Base-by-base conservation (phyloP, 345 rosid genomes). In the Ricinus communis region DNA sequence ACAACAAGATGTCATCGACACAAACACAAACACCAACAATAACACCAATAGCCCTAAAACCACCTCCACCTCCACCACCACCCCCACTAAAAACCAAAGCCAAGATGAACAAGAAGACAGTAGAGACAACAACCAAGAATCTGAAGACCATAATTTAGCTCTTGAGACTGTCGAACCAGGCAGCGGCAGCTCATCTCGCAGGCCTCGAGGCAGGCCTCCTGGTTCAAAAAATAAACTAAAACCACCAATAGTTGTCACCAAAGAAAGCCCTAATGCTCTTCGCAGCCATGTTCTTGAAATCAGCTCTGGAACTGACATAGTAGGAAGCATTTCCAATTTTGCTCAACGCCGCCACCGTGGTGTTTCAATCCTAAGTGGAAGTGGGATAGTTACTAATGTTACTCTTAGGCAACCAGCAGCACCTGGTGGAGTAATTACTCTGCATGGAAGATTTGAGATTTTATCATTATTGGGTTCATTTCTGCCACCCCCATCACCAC, bases 371-470 rank as follows among this genome's bases (percentile, higher is more conserved):
- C 75, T 93, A 19, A 87, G 93, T 28, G 98, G 97, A 1, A 90
- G 87, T 31, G 98, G 98, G 31, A 66, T 87, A 50, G 98, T 93
- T 9, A 77, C 85, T 13, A 86, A 90, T 56, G 94, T 93, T 7
- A 86, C 91, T 25, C 86, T 93, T 50, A 84, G 93, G 66, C 98
- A 93, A 76, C 93, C 96, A 0, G 85, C 86, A 21, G 90, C 89
- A 0, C 87, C 93, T 0, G 82, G 88, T 19, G 96, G 97, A 8
- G 87, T 86, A 22, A 81, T 94, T 49, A 83, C 79, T 24, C 77
- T 94, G 14, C 91, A 83, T 45, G 98, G 98, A 18, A 83, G 96
- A 79, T 91, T 90, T 21, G 98, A 94, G 91, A 91, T 94, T 75
- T 70, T 91, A 70, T 91, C 97, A 0, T 78, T 94, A 36, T 85